These are phyloP conservation scores for Blastocystis sp. DNA, from an alignment of 352 stramenopile genomes.

Conservation along the genomic window DNA sequence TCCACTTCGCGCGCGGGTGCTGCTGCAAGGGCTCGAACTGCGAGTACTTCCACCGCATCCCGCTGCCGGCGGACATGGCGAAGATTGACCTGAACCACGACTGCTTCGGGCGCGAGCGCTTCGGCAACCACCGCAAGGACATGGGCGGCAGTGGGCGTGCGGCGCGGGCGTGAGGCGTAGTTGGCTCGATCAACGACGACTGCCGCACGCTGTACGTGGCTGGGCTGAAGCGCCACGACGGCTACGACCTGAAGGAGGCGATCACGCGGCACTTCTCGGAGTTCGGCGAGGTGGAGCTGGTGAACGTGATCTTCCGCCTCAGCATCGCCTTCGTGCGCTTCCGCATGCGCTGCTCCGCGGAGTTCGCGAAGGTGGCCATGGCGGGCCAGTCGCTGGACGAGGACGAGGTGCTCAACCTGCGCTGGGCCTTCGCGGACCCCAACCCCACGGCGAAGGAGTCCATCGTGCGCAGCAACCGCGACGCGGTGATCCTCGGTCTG, in stretches of 20 bases:
- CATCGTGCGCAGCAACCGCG: conserved; percentile 80
- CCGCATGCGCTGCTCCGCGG: conserved; percentile 75
- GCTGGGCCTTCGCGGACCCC: conserved; percentile 87
- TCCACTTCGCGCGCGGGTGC: conserved; percentile 86
- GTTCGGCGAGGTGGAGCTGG: conserved; percentile 87
- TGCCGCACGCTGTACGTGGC: conserved; percentile 87
- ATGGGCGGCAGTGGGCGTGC: conserved; percentile 77
- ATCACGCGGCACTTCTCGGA: conserved; percentile 85
- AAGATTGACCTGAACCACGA: conserved; percentile 78
- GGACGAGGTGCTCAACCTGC: conserved; percentile 85
- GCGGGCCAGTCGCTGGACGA: conserved; percentile 81
- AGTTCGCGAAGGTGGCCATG: conserved; percentile 81
- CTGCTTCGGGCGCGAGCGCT: conserved; percentile 85
- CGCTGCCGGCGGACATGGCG: conserved; percentile 70
- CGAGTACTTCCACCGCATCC: conserved; percentile 86
- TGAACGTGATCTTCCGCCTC: conserved; percentile 87
- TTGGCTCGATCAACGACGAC: conserved; percentile 85
- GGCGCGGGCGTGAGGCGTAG: conserved; percentile 53
- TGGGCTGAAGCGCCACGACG: conserved; percentile 76
- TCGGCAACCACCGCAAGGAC: conserved; percentile 85
- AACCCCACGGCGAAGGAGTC: conserved; percentile 87
- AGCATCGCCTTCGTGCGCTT: conserved; percentile 84
- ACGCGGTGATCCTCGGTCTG: conserved; percentile 83
- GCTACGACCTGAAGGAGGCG: conserved; percentile 76
- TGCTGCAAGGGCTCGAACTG: conserved; percentile 84